phyloP scores from a whole-genome alignment of 305 asterid genomes.

The Ajuga reptans region DNA sequence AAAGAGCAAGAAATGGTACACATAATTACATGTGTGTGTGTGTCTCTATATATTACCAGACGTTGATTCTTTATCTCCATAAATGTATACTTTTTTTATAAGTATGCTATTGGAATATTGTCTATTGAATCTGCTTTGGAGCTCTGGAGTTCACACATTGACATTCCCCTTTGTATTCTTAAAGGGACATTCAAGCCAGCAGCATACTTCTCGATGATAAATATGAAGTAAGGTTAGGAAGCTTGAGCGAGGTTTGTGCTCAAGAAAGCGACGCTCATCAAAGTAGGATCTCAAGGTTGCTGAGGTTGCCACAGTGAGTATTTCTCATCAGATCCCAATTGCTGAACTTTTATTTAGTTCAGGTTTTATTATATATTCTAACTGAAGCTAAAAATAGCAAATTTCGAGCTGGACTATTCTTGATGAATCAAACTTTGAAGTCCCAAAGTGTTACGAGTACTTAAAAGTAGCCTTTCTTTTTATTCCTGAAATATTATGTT shows the following conservation, averaged over 20 bases:
- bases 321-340: constrained; percentile 2
- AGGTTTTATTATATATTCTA: not conserved
- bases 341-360: not conserved
- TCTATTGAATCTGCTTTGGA: not conserved
- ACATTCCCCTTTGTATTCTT: constrained; percentile 18
- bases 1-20: not conserved
- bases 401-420: not conserved
- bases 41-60: not conserved
- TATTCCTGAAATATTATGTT: not conserved
- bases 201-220: constrained; percentile 86
- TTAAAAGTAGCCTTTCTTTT: not conserved
- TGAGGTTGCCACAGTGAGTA: constrained; percentile 75
- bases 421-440: not conserved
- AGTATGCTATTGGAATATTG: not conserved
- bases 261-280: constrained; percentile 72
- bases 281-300: constrained; percentile 57
- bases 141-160: not conserved
- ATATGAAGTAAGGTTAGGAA: constrained; percentile 84
- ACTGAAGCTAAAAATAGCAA: not conserved
- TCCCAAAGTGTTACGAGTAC: not conserved
- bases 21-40: not conserved
- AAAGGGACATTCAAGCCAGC: constrained; percentile 90
- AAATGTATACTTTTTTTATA: not conserved
- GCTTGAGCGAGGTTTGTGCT: constrained; percentile 73
- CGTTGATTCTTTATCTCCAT: not conserved